Conservation (phyloP, 805 yeast species). For the Candida takata region DNA sequence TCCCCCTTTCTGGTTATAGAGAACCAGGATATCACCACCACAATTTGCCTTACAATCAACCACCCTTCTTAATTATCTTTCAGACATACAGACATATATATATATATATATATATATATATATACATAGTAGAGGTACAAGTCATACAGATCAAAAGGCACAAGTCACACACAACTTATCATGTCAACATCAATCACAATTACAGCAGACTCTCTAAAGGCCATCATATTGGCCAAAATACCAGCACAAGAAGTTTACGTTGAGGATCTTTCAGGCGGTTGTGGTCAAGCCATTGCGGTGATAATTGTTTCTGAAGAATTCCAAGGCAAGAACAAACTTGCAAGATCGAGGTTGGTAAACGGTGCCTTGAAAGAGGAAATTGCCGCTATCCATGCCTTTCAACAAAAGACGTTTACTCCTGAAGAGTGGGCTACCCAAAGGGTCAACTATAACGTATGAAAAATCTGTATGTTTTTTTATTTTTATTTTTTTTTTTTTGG, state of each 20-base stretch:
- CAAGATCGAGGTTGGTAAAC: conserved; percentile 85
- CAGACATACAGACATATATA: too few relatives aligned
- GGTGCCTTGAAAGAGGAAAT: conserved; percentile 76
- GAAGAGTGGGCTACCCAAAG: conserved; percentile 64
- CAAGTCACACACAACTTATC: not conserved
- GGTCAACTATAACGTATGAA: conserved; percentile 18
- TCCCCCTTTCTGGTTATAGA: too few relatives aligned
- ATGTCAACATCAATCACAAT: conserved; percentile 17
- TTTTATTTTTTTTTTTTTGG: too few relatives aligned
- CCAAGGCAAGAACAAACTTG: conserved; percentile 73
- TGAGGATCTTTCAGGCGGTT: conserved; percentile 72
- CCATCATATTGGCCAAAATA: conserved; percentile 47
- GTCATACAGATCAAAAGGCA: not conserved
- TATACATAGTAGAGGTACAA: too few relatives aligned
- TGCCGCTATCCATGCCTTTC: conserved; percentile 85
- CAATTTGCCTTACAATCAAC: too few relatives aligned
- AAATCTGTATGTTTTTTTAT: too few relatives aligned
- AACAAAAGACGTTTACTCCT: conserved; percentile 82
- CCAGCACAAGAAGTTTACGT: conserved; percentile 62
- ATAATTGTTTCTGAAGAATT: conserved; percentile 72
- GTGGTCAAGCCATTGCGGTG: conserved; percentile 97
- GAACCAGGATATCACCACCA: too few relatives aligned
- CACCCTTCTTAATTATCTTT: too few relatives aligned
- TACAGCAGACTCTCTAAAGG: conserved; percentile 34
- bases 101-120: too few relatives aligned